Conservation (phyloP, 495 filamentous ascomycete species). For the Penicillium pancosmium region DNA sequence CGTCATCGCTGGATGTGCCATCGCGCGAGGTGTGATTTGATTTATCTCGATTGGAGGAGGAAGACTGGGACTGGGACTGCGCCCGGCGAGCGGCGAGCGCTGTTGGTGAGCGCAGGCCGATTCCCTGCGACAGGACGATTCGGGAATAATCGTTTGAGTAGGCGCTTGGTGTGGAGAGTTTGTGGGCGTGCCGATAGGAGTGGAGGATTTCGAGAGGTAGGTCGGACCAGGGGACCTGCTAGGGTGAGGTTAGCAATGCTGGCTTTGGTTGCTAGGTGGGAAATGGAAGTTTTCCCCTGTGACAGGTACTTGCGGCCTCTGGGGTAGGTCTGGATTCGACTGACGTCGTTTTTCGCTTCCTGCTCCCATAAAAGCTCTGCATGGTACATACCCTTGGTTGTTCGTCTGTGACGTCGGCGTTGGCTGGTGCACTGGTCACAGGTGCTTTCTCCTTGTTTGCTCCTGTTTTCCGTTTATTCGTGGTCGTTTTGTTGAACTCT, state of each 20-base stretch:
- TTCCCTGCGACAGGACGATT: constrained; percentile 68
- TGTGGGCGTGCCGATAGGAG: constrained; percentile 78
- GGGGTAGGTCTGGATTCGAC: not conserved
- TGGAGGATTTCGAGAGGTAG: constrained; percentile 74
- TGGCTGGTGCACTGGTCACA: constrained; percentile 41
- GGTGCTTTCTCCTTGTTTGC: constrained; percentile 34
- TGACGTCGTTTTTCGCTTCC: constrained; percentile 8
- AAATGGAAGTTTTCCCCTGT: not conserved
- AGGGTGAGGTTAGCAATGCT: not conserved
- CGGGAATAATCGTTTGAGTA: constrained; percentile 73
- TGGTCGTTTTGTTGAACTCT: constrained; percentile 40
- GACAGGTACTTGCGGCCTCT: not conserved
- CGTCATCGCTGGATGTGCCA: constrained; percentile 16
- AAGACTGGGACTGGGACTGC: constrained; percentile 10
- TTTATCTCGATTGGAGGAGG: constrained; percentile 21
- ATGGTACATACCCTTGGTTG: constrained; percentile 38
- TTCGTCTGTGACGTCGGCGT: constrained; percentile 28
- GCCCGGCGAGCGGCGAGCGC: constrained; percentile 46
- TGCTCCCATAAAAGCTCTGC: constrained; percentile 4
- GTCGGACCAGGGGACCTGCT: constrained; percentile 70
- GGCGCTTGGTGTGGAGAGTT: constrained; percentile 67
- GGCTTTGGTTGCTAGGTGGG: not conserved
- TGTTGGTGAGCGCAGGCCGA: constrained; percentile 61
- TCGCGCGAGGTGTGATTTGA: constrained; percentile 13
- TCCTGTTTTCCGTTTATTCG: constrained; percentile 38